phyloP scores from a whole-genome alignment of 73 alveolate genomes.

The Paramecium tetraurelia region DNA sequence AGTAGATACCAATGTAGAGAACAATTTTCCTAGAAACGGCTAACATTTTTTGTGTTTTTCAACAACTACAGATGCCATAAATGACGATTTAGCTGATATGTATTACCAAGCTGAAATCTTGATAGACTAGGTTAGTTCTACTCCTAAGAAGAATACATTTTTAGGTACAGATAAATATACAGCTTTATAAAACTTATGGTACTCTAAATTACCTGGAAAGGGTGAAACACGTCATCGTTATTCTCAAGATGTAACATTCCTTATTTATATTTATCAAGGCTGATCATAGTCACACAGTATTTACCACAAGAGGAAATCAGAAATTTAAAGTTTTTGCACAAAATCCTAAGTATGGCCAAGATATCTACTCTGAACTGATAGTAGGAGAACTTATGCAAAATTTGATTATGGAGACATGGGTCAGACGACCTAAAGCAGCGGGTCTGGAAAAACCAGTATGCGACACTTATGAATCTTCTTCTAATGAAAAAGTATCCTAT shows the following conservation, averaged over 20 bases:
- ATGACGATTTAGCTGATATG: neutral
- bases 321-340: neutral
- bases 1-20: neutral
- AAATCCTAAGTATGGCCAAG: neutral
- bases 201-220: neutral
- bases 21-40: neutral
- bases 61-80: neutral
- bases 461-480: neutral
- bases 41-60: constrained; percentile 3
- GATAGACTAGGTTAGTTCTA: neutral
- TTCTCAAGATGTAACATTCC: neutral
- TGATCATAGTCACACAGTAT: neutral
- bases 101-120: neutral
- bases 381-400: neutral
- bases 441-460: neutral
- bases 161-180: neutral
- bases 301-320: neutral
- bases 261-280: neutral
- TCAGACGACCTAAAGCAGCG: neutral
- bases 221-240: neutral
- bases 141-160: neutral
- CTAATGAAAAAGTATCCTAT: neutral
- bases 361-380: neutral
- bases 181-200: neutral
- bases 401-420: constrained; percentile 58